A percentile compares a stretch with the other conserved stretches of the same genome.
These are phyloP conservation scores for Aphanomyces stellatus DNA, from an alignment of 352 stramenopile genomes.

Conservation along the genomic window DNA sequence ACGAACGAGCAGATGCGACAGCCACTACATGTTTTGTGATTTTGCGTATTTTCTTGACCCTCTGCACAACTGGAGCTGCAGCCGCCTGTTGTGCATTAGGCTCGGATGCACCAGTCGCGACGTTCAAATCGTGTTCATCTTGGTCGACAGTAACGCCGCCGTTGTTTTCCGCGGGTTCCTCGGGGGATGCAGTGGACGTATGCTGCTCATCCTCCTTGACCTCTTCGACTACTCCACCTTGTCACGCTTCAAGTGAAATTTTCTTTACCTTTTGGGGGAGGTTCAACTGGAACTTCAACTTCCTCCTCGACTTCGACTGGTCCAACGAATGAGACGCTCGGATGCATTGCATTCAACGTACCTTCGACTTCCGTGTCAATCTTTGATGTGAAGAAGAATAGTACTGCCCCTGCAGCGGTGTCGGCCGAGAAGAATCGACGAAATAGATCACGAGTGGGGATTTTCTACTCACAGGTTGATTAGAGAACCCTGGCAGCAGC, in stretches of 20 bases:
- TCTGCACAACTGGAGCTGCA: slow-evolving; percentile 3
- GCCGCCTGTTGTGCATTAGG: neutral
- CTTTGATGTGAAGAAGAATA: slow-evolving; percentile 69
- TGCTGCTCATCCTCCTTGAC: slow-evolving; percentile 7
- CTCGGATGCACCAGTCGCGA: neutral
- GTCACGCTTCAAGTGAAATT: too few species aligned
- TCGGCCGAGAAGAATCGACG: slow-evolving; percentile 44
- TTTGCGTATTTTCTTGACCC: neutral
- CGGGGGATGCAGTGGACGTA: slow-evolving; percentile 7
- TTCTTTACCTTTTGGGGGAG: slow-evolving; percentile 20
- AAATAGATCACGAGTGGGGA: slow-evolving; percentile 10
- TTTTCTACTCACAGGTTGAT: neutral
- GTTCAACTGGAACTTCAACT: slow-evolving; percentile 46
- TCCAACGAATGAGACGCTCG: neutral
- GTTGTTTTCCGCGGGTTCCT: neutral
- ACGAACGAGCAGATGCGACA: neutral
- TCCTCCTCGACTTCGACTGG: slow-evolving; percentile 74
- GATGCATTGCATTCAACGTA: neutral
- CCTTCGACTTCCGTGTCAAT: slow-evolving; percentile 62
- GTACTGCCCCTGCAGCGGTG: slow-evolving; percentile 46
- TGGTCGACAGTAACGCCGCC: slow-evolving; percentile 44
- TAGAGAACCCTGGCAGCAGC: neutral
- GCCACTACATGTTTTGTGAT: neutral
- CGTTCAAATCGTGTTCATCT: slow-evolving; percentile 47
- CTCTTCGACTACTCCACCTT: too few species aligned